A percentile compares a stretch with the other conserved stretches of the same genome.
phyloP scores from a whole-genome alignment of 2,329 filamentous ascomycete genomes.

The Pseudocercospora fuligena region DNA sequence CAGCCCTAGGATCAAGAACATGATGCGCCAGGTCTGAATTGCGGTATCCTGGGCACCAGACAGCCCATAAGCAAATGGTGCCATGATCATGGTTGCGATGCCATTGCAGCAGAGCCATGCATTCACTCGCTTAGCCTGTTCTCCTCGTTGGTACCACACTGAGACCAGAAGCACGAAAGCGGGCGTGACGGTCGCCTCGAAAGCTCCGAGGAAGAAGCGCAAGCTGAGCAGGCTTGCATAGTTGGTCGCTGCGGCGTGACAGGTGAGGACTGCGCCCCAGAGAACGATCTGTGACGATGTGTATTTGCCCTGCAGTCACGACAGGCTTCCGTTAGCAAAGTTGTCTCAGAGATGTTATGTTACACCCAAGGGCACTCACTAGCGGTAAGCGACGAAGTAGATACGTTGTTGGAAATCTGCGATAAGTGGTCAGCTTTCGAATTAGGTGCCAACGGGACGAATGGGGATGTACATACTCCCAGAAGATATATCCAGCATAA shows the following conservation, averaged over 20 bases:
- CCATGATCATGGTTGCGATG: slow-evolving; percentile 5
- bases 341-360: too few species aligned
- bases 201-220: slow-evolving; percentile 62
- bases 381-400: slow-evolving; percentile 16
- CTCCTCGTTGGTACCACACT: slow-evolving; percentile 36
- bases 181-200: slow-evolving; percentile 51
- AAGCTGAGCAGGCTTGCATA: slow-evolving; percentile 58
- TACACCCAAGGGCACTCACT: not conserved
- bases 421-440: not conserved
- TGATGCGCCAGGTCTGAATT: slow-evolving; percentile 23
- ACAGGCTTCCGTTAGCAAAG: too few species aligned
- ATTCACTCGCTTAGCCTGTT: slow-evolving; percentile 38
- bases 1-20: slow-evolving; percentile 41
- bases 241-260: slow-evolving; percentile 55
- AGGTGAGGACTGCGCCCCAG: slow-evolving; percentile 49
- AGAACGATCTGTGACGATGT: slow-evolving; percentile 52
- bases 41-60: not conserved
- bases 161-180: slow-evolving; percentile 37
- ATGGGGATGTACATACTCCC: slow-evolving; percentile 11
- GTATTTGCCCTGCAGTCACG: slow-evolving; percentile 7
- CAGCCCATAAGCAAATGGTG: slow-evolving; percentile 1
- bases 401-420: slow-evolving; percentile 16
- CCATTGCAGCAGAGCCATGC: slow-evolving; percentile 28
- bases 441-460: not conserved
- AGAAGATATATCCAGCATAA: slow-evolving; percentile 53